Evolutionary conservation across 345 rosid genomes (phyloP).

Genomic region (Aurinia saxatilis): DNA sequence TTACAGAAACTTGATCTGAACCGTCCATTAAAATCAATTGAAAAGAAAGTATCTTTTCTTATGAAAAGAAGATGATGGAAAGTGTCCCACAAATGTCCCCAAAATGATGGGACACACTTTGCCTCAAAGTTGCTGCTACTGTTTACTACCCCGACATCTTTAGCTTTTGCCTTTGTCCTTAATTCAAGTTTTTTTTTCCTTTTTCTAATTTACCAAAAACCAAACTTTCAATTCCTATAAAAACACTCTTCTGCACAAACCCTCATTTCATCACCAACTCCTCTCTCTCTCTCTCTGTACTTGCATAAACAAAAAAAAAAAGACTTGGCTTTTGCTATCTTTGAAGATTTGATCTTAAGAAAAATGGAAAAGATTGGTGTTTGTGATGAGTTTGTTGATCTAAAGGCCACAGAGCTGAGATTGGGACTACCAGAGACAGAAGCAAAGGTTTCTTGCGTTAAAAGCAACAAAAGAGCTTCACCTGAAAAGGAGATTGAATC

Average conservation of each 20-base stretch:
- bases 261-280: conserved; percentile 18
- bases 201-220: background rate
- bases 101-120: conserved; percentile 36
- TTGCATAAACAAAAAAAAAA: no score
- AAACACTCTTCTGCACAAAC: conserved; percentile 32
- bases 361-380: conserved; percentile 23
- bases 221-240: conserved; percentile 28
- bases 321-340: no score
- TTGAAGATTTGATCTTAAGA: background rate
- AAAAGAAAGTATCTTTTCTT: conserved; percentile 25
- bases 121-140: conserved; percentile 63
- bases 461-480: conserved; percentile 55
- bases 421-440: conserved; percentile 76
- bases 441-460: conserved; percentile 28
- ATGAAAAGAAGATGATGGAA: conserved; percentile 46
- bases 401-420: conserved; percentile 85
- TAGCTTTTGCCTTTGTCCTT: conserved; percentile 65
- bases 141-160: conserved; percentile 68
- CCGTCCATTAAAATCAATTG: conserved; percentile 28
- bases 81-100: conserved; percentile 83
- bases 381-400: conserved; percentile 46
- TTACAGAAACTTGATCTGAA: conserved; percentile 31
- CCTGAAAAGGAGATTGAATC: conserved; percentile 26
- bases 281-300: conserved; percentile 12
- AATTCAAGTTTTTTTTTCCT: conserved; percentile 9